These are phyloP conservation scores for Aspergillus sparsus DNA, from an alignment of 495 filamentous ascomycete species.

Conservation along the genomic window DNA sequence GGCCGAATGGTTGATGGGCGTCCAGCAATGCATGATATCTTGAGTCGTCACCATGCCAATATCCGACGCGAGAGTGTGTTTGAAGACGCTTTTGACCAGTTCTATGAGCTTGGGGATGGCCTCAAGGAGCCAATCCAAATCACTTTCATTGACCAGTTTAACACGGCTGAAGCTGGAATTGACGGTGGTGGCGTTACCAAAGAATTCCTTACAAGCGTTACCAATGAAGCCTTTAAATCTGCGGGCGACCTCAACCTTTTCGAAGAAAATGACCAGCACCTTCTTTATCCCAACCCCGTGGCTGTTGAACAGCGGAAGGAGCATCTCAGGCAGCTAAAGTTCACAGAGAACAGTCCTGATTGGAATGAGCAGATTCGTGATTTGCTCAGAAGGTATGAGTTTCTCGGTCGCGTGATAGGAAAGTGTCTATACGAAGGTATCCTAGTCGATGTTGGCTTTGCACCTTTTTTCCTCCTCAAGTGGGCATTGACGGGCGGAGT, in stretches of 20 bases:
- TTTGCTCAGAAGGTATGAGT: conserved; percentile 79
- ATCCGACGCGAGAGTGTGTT: conserved; percentile 82
- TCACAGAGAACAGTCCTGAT: conserved; percentile 52
- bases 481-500: conserved; percentile 79
- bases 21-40: conserved; percentile 45
- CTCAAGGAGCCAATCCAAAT: conserved; percentile 98
- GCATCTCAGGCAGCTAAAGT: conserved; percentile 52
- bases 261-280: conserved; percentile 81
- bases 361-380: conserved; percentile 61
- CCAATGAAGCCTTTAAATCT: conserved; percentile 78
- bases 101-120: conserved; percentile 76
- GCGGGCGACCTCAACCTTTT: conserved; percentile 61
- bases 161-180: conserved; percentile 85
- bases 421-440: conserved; percentile 99
- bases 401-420: conserved; percentile 86
- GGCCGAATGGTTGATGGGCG: conserved; percentile 38
- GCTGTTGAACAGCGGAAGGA: conserved; percentile 73
- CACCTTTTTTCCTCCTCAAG: conserved; percentile 92
- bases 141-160: conserved; percentile 91
- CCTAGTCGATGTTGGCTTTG: conserved; percentile 89
- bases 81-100: conserved; percentile 80
- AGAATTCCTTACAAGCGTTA: conserved; percentile 91
- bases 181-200: conserved; percentile 98
- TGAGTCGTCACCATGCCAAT: conserved; percentile 74
- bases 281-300: conserved; percentile 86